Conservation (phyloP, 2,329 filamentous ascomycete genomes). For the Ilyonectria robusta region DNA sequence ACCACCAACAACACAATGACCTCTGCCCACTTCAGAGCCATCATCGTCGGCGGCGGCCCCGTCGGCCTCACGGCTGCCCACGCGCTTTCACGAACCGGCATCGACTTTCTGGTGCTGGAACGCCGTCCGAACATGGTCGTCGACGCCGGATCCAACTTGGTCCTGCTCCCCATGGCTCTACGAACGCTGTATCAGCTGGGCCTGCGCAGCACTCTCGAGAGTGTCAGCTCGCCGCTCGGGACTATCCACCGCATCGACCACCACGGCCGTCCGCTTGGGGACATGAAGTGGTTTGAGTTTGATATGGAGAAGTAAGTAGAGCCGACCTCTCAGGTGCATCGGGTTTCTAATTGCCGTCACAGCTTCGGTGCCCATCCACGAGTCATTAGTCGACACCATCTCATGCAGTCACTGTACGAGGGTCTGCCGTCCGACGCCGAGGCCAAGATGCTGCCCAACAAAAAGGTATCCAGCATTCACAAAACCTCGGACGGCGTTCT, state of each 20-base stretch:
- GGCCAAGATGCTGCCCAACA: slow-evolving; percentile 47
- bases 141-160: slow-evolving; percentile 51
- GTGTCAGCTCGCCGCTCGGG: slow-evolving; percentile 41
- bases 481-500: slow-evolving; percentile 42
- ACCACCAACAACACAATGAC: neutral
- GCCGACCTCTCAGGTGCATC: fast-evolving
- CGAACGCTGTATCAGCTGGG: slow-evolving; percentile 54
- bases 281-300: slow-evolving; percentile 40
- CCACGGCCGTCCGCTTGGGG: slow-evolving; percentile 46
- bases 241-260: slow-evolving; percentile 44
- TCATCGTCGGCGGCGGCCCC: slow-evolving; percentile 10
- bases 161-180: slow-evolving; percentile 48
- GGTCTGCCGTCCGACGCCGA: slow-evolving; percentile 45
- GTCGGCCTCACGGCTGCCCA: slow-evolving; percentile 9
- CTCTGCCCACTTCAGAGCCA: neutral
- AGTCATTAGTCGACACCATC: slow-evolving; percentile 54
- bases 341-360: slow-evolving; percentile 4
- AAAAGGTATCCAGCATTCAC: slow-evolving; percentile 44
- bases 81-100: slow-evolving; percentile 6
- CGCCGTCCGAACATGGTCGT: slow-evolving; percentile 45
- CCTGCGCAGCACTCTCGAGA: slow-evolving; percentile 40
- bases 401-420: slow-evolving; percentile 52
- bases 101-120: slow-evolving; percentile 46
- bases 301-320: slow-evolving; percentile 44
- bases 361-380: slow-evolving; percentile 47